Conservation (phyloP, 202 grass and related monocot genomes). For the Carex arenaria region DNA sequence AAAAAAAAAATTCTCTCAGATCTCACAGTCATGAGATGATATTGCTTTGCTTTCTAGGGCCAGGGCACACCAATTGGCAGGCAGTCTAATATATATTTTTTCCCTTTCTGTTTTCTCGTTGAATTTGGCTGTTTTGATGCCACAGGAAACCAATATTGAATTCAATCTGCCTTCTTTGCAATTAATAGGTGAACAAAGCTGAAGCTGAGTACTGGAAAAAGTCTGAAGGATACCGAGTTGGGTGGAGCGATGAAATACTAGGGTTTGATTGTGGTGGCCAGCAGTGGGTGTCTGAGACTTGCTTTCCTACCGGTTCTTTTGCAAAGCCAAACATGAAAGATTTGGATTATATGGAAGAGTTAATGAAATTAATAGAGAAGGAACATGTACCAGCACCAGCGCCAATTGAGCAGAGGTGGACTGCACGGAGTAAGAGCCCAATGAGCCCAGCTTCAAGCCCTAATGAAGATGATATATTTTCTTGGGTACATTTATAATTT, state of each 20-base stretch:
- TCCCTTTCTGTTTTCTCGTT: background rate
- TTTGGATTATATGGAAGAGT: conserved; percentile 65
- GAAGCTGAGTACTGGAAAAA: conserved; percentile 96
- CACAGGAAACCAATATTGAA: background rate
- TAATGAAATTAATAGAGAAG: conserved; percentile 62
- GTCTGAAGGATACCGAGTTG: conserved; percentile 84
- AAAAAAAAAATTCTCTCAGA: background rate
- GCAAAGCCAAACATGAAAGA: conserved; percentile 80
- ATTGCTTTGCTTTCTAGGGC: background rate
- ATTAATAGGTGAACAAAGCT: conserved; percentile 39
- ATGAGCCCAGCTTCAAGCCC: conserved; percentile 80
- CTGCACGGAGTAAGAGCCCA: conserved; percentile 54
- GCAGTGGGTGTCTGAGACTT: conserved; percentile 87
- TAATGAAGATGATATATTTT: conserved; percentile 77
- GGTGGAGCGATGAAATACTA: conserved; percentile 96
- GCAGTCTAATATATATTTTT: background rate
- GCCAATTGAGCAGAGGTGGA: conserved; percentile 93
- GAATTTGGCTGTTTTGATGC: background rate
- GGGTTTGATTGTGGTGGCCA: conserved; percentile 97
- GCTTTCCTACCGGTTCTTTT: conserved; percentile 74
- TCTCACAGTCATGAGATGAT: background rate
- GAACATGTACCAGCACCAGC: conserved; percentile 74
- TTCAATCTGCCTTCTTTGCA: background rate
- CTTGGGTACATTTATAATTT: conserved; percentile 56
- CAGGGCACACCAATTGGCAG: background rate